These are phyloP conservation scores for Ophiostoma quercus DNA, from an alignment of 2,329 filamentous ascomycete genomes.

Conservation along the genomic window DNA sequence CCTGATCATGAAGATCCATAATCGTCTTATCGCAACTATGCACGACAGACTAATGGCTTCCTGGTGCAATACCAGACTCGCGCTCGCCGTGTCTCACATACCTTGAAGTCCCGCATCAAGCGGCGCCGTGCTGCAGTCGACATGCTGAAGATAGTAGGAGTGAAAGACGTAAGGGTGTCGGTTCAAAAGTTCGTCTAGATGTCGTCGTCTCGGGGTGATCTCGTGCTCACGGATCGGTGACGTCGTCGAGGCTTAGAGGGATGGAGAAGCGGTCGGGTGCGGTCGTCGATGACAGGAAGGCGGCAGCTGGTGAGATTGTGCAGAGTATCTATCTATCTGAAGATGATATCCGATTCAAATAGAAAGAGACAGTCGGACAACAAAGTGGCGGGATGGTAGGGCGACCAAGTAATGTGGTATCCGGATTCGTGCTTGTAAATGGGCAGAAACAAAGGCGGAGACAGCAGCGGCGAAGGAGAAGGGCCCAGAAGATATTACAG, in stretches of 20 bases:
- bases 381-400: not conserved
- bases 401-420: not conserved
- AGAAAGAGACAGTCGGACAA: not conserved
- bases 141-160: conserved; percentile 38
- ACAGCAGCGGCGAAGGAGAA: conserved; percentile 16
- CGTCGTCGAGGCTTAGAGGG: not conserved
- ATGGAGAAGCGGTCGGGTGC: not conserved
- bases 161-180: not conserved
- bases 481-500: conserved; percentile 15
- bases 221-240: not conserved
- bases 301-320: not conserved
- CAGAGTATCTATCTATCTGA: no score
- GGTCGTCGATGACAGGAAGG: not conserved
- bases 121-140: conserved; percentile 92
- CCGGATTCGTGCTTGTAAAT: conserved; percentile 14
- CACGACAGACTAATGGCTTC: not conserved
- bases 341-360: not conserved
- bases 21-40: not conserved
- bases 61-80: not conserved
- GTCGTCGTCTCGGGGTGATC: not conserved
- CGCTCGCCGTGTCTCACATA: conserved; percentile 36
- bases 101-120: conserved; percentile 99
- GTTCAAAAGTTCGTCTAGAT: not conserved
- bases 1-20: not conserved
- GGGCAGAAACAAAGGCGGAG: conserved; percentile 21